These are phyloP conservation scores for Canavalia ensiformis DNA, from an alignment of 306 rosid species.

Conservation along the genomic window DNA sequence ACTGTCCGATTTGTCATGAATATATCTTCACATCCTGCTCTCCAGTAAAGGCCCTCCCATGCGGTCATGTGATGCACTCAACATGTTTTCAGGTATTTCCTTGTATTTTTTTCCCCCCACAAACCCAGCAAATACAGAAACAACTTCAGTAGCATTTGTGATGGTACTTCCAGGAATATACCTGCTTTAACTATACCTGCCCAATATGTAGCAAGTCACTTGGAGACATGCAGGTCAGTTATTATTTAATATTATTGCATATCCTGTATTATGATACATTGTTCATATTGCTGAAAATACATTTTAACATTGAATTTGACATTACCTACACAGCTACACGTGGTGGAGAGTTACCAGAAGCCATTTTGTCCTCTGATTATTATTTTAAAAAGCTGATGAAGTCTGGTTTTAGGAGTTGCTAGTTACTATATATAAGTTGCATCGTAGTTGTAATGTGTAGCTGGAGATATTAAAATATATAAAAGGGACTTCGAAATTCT, in stretches of 20 bases:
- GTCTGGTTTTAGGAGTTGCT: slow-evolving; percentile 8
- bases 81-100: slow-evolving; percentile 81
- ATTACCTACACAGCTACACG: slow-evolving; percentile 4
- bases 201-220: slow-evolving; percentile 96
- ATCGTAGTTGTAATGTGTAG: slow-evolving; percentile 9
- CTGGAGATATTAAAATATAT: slow-evolving; percentile 15
- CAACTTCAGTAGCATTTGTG: slow-evolving; percentile 48
- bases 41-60: slow-evolving; percentile 86
- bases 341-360: not conserved
- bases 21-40: slow-evolving; percentile 82
- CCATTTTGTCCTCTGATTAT: slow-evolving; percentile 13
- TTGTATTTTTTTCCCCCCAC: slow-evolving; percentile 26
- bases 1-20: slow-evolving; percentile 97
- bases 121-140: slow-evolving; percentile 31
- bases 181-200: slow-evolving; percentile 77
- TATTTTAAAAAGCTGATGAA: slow-evolving; percentile 11
- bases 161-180: slow-evolving; percentile 76
- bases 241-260: slow-evolving; percentile 37
- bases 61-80: slow-evolving; percentile 97
- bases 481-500: slow-evolving; percentile 7
- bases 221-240: slow-evolving; percentile 96
- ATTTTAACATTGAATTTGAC: slow-evolving; percentile 13
- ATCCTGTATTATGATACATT: slow-evolving; percentile 32
- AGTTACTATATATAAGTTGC: slow-evolving; percentile 29
- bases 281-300: slow-evolving; percentile 35